Base-by-base conservation (phyloP, 1,139 yeast genomes). In the Chernovozyma aurita region DNA sequence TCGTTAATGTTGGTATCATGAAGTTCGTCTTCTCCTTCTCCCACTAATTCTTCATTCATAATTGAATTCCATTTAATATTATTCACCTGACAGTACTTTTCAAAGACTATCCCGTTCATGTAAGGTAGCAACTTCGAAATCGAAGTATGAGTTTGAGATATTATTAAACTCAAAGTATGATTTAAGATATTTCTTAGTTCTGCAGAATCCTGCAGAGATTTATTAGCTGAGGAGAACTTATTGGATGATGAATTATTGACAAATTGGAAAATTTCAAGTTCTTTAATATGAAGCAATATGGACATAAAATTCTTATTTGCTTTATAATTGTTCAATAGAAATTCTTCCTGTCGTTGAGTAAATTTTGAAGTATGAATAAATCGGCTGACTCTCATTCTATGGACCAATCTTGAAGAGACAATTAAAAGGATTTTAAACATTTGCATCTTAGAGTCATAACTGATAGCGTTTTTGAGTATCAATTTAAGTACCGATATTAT, bases 81-180 rank as follows among this genome's bases (percentile, higher is more conserved):
- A 41, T 70, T 68, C 14, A 69, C 59, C 24, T 51, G 48, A 42
- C 71, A 66, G 41, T 67, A 69, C 42, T 65, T 65, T 41, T 70
- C 73, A 28, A 70, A 52, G 8, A 61, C 47, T 1, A 58, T 61
- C 0, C 75, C 74, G 42, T 69, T 65, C 32, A 65, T 39, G 21
- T 47, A 44, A 0, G 73, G 71, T 7, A 70, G 41, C 8, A 69
- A 40, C 20, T 55, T 55, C 2, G 52, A 42, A n/a, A 67, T 54
- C 3, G 64, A 59, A 16, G 48, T 38, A 36, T 47, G 55, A 26
- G 65, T 37, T 38, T 63, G 63, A 35, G 63, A 49, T 17, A 50
- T 54, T 27, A 68, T 42, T 28, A 65, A 55, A 16, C 49, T 39
- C 33, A 65, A 46, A 0, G 63, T 35, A 36, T 47, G 44, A 15